phyloP scores from a whole-genome alignment of 2,329 filamentous ascomycete species.

The Thermochaetoides dissita region DNA sequence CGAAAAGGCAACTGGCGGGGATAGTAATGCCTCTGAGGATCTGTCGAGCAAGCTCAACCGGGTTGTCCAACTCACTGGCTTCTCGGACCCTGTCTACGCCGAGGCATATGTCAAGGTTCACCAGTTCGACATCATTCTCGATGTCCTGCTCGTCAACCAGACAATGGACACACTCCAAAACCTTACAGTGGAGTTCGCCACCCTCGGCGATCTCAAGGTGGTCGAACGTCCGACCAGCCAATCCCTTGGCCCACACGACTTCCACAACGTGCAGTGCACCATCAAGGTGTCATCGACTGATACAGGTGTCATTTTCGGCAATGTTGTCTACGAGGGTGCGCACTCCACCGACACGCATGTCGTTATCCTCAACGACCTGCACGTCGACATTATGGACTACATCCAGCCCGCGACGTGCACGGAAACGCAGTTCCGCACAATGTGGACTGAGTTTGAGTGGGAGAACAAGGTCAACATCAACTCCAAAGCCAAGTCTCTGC shows the following conservation, averaged over 20 bases:
- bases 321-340: constrained; percentile 91
- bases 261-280: constrained; percentile 95
- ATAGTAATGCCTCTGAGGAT: constrained; percentile 63
- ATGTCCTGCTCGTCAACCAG: constrained; percentile 93
- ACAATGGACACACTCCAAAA: constrained; percentile 95
- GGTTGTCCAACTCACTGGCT: constrained; percentile 92
- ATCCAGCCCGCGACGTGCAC: constrained; percentile 94
- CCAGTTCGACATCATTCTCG: constrained; percentile 95
- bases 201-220: constrained; percentile 90
- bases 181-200: constrained; percentile 95
- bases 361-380: constrained; percentile 93
- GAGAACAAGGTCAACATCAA: constrained; percentile 99
- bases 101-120: constrained; percentile 98
- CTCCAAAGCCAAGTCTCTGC: constrained; percentile 81
- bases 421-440: constrained; percentile 97
- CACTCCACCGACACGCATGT: constrained; percentile 89
- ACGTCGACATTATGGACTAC: constrained; percentile 99
- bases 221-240: constrained; percentile 93
- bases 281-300: constrained; percentile 98
- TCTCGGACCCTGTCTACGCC: constrained; percentile 96
- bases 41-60: constrained; percentile 87
- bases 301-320: constrained; percentile 96
- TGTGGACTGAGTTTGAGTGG: constrained; percentile 99
- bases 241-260: constrained; percentile 88
- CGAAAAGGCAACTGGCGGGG: constrained; percentile 86